Percentiles rank a stretch among this genome's conserved stretches.
Evolutionary conservation across 306 rosid species (phyloP).

Genomic region (Potentilla sterilis): DNA sequence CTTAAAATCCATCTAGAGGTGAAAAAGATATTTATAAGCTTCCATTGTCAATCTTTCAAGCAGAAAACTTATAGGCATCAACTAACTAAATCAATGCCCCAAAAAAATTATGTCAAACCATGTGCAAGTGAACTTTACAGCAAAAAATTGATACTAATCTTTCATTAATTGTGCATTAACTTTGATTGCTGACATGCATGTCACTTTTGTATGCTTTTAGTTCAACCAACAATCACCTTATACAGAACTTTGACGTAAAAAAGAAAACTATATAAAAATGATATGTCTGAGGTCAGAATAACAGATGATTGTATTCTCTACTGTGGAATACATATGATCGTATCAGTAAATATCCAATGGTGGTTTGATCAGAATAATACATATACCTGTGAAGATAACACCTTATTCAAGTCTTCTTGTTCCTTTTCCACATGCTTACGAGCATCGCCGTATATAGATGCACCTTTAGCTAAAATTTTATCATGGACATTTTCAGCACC

Average conservation of each 20-base stretch:
- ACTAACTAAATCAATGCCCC: not conserved
- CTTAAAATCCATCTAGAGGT: not conserved
- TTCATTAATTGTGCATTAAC: slow-evolving; percentile 1
- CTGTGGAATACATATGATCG: not conserved
- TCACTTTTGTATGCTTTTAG: not conserved
- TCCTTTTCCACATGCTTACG: slow-evolving; percentile 96
- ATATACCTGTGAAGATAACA: slow-evolving; percentile 72
- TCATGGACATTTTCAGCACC: slow-evolving; percentile 84
- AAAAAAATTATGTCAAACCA: not conserved
- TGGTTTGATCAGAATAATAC: too few relatives aligned
- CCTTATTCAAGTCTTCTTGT: slow-evolving; percentile 76
- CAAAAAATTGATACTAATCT: not conserved
- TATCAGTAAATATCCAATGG: too few relatives aligned
- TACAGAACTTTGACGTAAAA: not conserved
- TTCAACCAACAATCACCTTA: slow-evolving; percentile 6
- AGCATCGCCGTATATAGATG: slow-evolving; percentile 93
- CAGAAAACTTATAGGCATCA: not conserved
- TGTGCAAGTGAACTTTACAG: not conserved
- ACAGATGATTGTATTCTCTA: not conserved
- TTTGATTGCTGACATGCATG: not conserved
- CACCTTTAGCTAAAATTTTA: slow-evolving; percentile 82
- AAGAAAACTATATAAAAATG: not conserved
- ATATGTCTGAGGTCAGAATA: too few relatives aligned
- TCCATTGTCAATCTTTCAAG: not conserved
- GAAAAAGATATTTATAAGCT: slow-evolving; percentile 1